These are phyloP conservation scores for Calycina herbarum DNA, from an alignment of 2,329 filamentous ascomycete species.

Conservation along the genomic window DNA sequence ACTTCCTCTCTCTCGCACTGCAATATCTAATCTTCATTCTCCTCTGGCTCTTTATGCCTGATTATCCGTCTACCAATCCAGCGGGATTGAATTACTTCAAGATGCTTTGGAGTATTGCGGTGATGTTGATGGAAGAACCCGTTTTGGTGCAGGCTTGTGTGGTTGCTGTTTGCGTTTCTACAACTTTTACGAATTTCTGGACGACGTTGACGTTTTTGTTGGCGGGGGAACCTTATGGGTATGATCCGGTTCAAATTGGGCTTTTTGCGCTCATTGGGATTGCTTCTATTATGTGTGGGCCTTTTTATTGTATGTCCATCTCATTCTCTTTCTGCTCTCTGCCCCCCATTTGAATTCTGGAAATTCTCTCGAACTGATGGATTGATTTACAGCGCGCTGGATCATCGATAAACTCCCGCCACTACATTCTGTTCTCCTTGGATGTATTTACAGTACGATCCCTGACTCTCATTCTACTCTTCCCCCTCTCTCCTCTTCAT, in stretches of 20 bases:
- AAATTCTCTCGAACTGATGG: not conserved
- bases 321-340: not conserved
- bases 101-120: constrained; percentile 64
- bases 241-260: constrained; percentile 67
- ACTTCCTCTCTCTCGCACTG: constrained; percentile 73
- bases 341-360: not conserved
- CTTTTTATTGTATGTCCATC: constrained; percentile 54
- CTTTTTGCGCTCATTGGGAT: constrained; percentile 79
- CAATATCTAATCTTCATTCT: constrained; percentile 66
- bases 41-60: constrained; percentile 74
- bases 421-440: constrained; percentile 65
- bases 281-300: constrained; percentile 64
- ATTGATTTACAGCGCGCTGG: constrained; percentile 45
- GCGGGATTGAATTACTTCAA: constrained; percentile 62
- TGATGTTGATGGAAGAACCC: constrained; percentile 64
- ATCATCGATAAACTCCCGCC: constrained; percentile 72
- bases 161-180: constrained; percentile 61
- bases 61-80: constrained; percentile 75
- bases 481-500: not conserved
- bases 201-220: constrained; percentile 80
- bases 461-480: not conserved
- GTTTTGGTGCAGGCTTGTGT: constrained; percentile 69
- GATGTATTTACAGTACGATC: constrained; percentile 46
- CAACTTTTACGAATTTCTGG: constrained; percentile 68
- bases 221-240: constrained; percentile 67